phyloP scores from a whole-genome alignment of 208 protist genomes.

The Crithidia brevicula region DNA sequence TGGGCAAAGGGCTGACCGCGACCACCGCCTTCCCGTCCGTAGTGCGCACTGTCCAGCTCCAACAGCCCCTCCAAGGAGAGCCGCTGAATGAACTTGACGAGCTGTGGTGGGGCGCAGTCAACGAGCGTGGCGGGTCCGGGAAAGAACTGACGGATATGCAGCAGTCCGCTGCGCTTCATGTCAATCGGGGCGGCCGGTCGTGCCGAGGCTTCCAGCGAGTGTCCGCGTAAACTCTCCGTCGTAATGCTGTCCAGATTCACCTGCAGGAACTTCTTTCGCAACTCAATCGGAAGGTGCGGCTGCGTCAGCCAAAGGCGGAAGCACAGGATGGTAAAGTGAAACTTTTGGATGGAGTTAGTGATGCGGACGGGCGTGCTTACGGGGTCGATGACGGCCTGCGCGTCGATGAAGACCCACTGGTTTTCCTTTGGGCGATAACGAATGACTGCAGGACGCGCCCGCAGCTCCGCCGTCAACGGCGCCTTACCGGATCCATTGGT shows the following conservation, averaged over 20 bases:
- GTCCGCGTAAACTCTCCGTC: conserved; percentile 52
- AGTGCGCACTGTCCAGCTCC: conserved; percentile 48
- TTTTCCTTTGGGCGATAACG: conserved; percentile 89
- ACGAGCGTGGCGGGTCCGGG: conserved; percentile 83
- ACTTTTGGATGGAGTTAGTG: conserved; percentile 58
- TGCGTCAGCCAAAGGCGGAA: conserved; percentile 84
- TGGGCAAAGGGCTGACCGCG: conserved; percentile 17
- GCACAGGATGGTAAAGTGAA: conserved; percentile 82
- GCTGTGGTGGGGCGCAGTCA: conserved; percentile 81
- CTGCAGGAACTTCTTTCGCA: conserved; percentile 87
- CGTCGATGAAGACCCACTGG: conserved; percentile 90
- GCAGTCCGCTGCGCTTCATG: conserved; percentile 86
- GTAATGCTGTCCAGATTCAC: conserved; percentile 73
- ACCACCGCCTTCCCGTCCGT: conserved; percentile 25
- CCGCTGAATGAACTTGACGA: conserved; percentile 88
- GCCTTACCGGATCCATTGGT: neutral
- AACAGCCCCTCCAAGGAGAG: conserved; percentile 84
- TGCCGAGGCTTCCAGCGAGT: conserved; percentile 53
- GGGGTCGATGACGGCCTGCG: conserved; percentile 75
- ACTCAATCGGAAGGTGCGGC: conserved; percentile 81
- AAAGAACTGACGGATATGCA: conserved; percentile 92
- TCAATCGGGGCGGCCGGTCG: conserved; percentile 75
- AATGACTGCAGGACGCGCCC: conserved; percentile 71
- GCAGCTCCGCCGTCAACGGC: conserved; percentile 39
- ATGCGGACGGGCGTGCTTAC: conserved; percentile 58